Conservation (phyloP, 2,329 filamentous ascomycete species). For the Penicillium sp. region DNA sequence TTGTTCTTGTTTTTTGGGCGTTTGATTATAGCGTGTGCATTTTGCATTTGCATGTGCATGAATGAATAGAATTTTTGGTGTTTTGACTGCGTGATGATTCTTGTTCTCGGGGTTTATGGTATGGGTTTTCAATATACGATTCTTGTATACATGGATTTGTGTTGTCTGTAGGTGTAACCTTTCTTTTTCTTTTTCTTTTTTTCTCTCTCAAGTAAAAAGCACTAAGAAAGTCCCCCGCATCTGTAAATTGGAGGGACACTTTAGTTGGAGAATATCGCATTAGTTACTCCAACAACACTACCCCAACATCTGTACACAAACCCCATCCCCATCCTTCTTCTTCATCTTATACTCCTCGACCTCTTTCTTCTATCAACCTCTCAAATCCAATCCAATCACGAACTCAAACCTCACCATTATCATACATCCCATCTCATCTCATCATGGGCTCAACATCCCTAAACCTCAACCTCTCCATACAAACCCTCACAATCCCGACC, state of each 20-base stretch:
- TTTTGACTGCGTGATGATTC: neutral
- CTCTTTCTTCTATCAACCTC: neutral
- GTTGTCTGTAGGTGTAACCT: neutral
- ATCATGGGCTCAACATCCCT: neutral
- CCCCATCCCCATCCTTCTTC: neutral
- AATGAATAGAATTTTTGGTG: constrained; percentile 8
- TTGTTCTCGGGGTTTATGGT: neutral
- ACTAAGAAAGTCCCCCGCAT: neutral
- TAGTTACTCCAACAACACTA: neutral
- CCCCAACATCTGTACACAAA: neutral
- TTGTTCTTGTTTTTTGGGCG: neutral
- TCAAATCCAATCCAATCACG: too few species aligned
- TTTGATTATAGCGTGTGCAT: constrained; percentile 8
- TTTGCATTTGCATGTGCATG: constrained; percentile 11
- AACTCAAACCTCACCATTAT: too few species aligned
- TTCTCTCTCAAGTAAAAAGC: too few species aligned
- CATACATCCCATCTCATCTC: neutral
- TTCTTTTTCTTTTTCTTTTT: too few species aligned
- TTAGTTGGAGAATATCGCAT: neutral
- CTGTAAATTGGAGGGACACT: neutral
- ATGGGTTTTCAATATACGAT: neutral
- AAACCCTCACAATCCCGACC: constrained; percentile 63
- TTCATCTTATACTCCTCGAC: neutral
- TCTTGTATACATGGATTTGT: neutral
- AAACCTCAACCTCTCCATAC: constrained; percentile 3